Evolutionary conservation across 148 eudicot species (phyloP).

Genomic region (Simmondsia chinensis): DNA sequence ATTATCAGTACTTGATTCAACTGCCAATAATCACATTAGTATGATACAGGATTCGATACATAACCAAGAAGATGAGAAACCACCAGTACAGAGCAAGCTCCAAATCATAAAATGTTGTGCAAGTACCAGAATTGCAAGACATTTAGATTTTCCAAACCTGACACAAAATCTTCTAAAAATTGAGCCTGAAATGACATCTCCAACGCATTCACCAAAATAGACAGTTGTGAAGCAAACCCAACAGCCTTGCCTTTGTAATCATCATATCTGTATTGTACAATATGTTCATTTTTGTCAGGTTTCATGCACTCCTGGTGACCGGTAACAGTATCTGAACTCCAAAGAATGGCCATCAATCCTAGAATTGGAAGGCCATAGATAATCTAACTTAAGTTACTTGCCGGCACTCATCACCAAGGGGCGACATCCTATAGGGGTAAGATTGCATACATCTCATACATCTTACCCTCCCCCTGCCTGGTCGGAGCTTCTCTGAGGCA

Average conservation of each 20-base stretch:
- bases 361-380: too few species aligned
- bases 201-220: conserved; percentile 62
- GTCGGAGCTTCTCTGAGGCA: too few species aligned
- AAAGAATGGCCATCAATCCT: too few species aligned
- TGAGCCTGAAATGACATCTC: conserved; percentile 67
- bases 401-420: too few species aligned
- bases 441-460: too few species aligned
- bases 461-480: too few species aligned
- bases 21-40: conserved; percentile 21
- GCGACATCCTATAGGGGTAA: too few species aligned
- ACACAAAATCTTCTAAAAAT: conserved; percentile 88
- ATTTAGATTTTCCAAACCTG: conserved; percentile 45
- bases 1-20: conserved; percentile 64
- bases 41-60: neutral
- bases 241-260: conserved; percentile 31
- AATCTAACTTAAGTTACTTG: too few species aligned
- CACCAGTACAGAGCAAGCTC: conserved; percentile 1
- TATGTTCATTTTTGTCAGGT: too few species aligned
- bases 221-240: conserved; percentile 90
- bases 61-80: conserved; percentile 4
- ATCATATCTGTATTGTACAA: conserved; percentile 26
- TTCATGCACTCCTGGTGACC: too few species aligned
- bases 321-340: too few species aligned
- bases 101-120: conserved; percentile 1
- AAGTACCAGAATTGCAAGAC: conserved; percentile 7